Conservation (phyloP, 2,329 filamentous ascomycete species). For the Phialocephala subalpina region DNA sequence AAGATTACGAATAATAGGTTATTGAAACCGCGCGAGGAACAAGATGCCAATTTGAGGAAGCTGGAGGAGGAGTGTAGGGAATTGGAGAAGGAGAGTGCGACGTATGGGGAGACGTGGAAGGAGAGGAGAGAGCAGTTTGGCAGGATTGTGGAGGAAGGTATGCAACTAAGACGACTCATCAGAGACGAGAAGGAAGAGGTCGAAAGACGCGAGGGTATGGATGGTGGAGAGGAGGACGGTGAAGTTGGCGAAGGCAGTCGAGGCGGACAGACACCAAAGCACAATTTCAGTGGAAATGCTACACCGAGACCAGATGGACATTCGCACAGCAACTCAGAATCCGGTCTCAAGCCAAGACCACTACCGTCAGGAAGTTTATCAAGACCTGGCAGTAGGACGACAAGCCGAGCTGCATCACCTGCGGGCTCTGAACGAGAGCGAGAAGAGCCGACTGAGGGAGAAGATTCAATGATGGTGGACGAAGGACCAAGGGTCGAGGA, state of each 20-base stretch:
- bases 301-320: constrained; percentile 57
- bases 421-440: constrained; percentile 37
- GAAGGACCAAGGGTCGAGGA: constrained; percentile 51
- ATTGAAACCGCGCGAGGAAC: constrained; percentile 84
- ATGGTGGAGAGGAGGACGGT: constrained; percentile 61
- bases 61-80: constrained; percentile 89
- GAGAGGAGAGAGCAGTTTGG: constrained; percentile 89
- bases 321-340: constrained; percentile 49
- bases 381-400: constrained; percentile 48
- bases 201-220: constrained; percentile 85
- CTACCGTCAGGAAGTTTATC: constrained; percentile 45
- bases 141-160: constrained; percentile 89
- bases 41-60: constrained; percentile 78
- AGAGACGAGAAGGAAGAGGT: constrained; percentile 96
- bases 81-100: constrained; percentile 82
- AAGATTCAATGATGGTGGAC: constrained; percentile 69
- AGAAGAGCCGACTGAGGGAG: constrained; percentile 47
- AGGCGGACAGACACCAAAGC: constrained; percentile 58
- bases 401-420: constrained; percentile 49
- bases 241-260: constrained; percentile 65
- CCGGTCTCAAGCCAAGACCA: constrained; percentile 46
- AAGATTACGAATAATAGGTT: constrained; percentile 84
- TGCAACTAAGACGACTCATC: constrained; percentile 83
- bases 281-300: constrained; percentile 53
- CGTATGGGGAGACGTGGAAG: constrained; percentile 83